Percentiles rank a stretch among this genome's conserved stretches.
phyloP scores from a whole-genome alignment of 2,329 filamentous ascomycete genomes.

The Sclerotinia borealis region DNA sequence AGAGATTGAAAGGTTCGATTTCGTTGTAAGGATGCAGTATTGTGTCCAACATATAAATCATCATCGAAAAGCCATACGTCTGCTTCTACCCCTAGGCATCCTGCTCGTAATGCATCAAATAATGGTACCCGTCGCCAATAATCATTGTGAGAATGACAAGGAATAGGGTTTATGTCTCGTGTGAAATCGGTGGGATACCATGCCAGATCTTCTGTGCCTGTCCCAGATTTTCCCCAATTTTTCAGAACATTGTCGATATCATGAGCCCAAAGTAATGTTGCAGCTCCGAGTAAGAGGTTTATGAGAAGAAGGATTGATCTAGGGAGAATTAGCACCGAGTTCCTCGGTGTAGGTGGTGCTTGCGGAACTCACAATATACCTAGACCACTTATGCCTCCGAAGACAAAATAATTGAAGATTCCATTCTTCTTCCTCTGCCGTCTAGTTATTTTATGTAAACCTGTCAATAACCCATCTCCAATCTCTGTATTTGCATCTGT shows the following conservation, averaged over 20 bases:
- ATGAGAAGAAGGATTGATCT: slow-evolving; percentile 33
- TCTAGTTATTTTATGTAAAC: slow-evolving; percentile 6
- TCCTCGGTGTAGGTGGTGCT: no score
- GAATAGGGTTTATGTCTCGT: slow-evolving; percentile 46
- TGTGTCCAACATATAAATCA: slow-evolving; percentile 60
- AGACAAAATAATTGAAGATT: slow-evolving; percentile 31
- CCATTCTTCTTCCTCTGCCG: slow-evolving; percentile 17
- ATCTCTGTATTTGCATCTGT: neutral
- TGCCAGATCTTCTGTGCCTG: slow-evolving; percentile 36
- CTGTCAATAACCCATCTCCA: slow-evolving; percentile 13
- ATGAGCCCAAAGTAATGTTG: slow-evolving; percentile 30
- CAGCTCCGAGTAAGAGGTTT: slow-evolving; percentile 32
- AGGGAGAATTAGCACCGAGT: neutral
- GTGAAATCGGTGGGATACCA: slow-evolving; percentile 48
- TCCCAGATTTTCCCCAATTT: slow-evolving; percentile 36
- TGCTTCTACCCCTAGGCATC: slow-evolving; percentile 60
- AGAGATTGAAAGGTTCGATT: slow-evolving; percentile 55
- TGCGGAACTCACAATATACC: slow-evolving; percentile 33
- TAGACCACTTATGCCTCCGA: slow-evolving; percentile 35
- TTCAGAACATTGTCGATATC: slow-evolving; percentile 30
- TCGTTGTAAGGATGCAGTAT: slow-evolving; percentile 44
- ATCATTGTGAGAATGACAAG: slow-evolving; percentile 65
- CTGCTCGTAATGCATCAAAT: slow-evolving; percentile 52
- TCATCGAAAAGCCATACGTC: slow-evolving; percentile 59
- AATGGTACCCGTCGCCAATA: slow-evolving; percentile 61